Evolutionary conservation across 75 land plant species (phyloP).

Genomic region (Pinus albicaulis): DNA sequence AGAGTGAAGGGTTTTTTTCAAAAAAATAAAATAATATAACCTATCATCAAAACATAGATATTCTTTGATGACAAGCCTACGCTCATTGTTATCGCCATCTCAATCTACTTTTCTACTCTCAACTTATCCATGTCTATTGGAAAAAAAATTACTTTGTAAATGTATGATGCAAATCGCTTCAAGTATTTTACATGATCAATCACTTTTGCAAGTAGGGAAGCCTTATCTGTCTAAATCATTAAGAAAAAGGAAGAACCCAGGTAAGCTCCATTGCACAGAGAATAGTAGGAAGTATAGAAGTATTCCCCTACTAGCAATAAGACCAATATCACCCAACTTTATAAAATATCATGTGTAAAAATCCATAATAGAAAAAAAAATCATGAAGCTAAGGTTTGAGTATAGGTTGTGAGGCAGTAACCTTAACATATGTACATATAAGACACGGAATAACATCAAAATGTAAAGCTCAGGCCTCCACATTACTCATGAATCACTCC

Average conservation of each 20-base stretch:
- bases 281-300: neutral
- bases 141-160: conserved; percentile 39
- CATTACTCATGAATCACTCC: too few relatives aligned
- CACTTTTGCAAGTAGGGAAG: conserved; percentile 78
- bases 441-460: neutral
- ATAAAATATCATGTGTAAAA: neutral
- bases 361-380: too few relatives aligned
- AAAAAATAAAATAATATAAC: conserved; percentile 53
- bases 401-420: too few relatives aligned
- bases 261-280: neutral
- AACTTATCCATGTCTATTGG: conserved; percentile 75
- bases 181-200: conserved; percentile 65
- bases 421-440: too few relatives aligned
- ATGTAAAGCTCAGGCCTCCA: neutral
- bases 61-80: conserved; percentile 29
- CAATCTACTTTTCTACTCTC: conserved; percentile 33
- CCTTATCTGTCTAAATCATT: conserved; percentile 73
- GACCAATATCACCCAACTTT: neutral
- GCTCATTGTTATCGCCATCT: conserved; percentile 5
- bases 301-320: neutral
- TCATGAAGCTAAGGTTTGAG: too few relatives aligned
- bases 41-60: conserved; percentile 66
- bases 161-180: conserved; percentile 48
- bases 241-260: neutral
- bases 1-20: conserved; percentile 40